Conservation (phyloP, 2,329 filamentous ascomycete species). For the Paecilomyces formosus region DNA sequence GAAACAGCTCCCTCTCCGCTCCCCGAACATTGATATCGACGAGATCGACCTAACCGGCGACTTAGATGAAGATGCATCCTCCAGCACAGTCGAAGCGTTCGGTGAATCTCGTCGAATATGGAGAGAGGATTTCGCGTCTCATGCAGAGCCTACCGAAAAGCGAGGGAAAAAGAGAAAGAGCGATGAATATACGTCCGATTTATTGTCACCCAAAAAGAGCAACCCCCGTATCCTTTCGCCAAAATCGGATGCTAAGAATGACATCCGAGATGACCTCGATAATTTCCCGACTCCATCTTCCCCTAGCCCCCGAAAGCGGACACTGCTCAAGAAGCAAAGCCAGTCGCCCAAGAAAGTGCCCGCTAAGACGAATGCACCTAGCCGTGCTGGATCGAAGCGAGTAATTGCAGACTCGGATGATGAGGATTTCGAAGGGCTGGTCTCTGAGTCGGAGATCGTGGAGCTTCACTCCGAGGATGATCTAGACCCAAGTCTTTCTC, state of each 20-base stretch:
- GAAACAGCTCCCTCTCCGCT: conserved; percentile 11
- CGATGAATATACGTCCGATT: conserved; percentile 36
- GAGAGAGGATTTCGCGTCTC: conserved; percentile 35
- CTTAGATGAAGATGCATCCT: conserved; percentile 24
- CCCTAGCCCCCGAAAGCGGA: not conserved
- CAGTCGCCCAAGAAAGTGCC: conserved; percentile 2
- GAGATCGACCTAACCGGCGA: conserved; percentile 40
- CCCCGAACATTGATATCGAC: conserved; percentile 29
- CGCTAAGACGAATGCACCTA: conserved; percentile 2
- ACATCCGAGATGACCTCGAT: not conserved
- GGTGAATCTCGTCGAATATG: conserved; percentile 35
- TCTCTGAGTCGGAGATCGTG: conserved; percentile 12
- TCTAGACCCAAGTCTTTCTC: conserved; percentile 24
- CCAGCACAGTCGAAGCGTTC: conserved; percentile 31
- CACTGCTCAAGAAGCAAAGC: not conserved
- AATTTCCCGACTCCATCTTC: not conserved
- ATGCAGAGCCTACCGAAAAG: conserved; percentile 26
- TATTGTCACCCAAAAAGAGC: conserved; percentile 24
- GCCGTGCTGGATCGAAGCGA: conserved; percentile 5
- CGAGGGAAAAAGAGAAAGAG: conserved; percentile 44
- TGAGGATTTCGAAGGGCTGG: conserved; percentile 14
- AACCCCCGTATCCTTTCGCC: conserved; percentile 17
- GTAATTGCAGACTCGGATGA: conserved; percentile 30
- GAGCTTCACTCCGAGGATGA: conserved; percentile 15
- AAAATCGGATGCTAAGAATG: not conserved